These are phyloP conservation scores for Tylopilus rubrobrunneus DNA, from an alignment of 768 basidiomycete species.

Conservation along the genomic window DNA sequence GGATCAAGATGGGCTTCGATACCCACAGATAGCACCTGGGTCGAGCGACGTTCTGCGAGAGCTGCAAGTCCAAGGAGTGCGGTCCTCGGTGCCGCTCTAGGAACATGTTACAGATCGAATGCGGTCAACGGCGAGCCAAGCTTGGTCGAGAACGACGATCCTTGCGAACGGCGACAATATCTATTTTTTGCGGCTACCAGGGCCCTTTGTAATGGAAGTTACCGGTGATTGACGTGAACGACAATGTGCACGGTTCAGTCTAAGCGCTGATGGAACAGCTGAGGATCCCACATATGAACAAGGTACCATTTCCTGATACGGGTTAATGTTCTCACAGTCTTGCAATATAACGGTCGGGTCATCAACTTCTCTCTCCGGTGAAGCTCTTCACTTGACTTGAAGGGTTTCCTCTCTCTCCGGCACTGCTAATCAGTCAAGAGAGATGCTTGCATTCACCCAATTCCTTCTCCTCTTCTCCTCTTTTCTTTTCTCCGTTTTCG, in stretches of 20 bases:
- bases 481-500: conserved; percentile 18
- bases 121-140: not conserved
- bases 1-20: conserved; percentile 1
- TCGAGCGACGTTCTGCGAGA: not conserved
- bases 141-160: conserved; percentile 7
- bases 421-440: conserved; percentile 4
- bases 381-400: conserved; percentile 11
- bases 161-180: not conserved
- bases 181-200: no score
- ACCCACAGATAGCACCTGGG: not conserved
- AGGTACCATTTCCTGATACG: not conserved
- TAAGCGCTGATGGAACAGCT: not conserved
- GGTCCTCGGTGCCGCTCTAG: conserved; percentile 3
- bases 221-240: not conserved
- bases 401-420: conserved; percentile 17
- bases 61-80: not conserved
- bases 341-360: conserved; percentile 13
- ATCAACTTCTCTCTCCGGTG: conserved; percentile 3
- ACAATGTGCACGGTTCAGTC: not conserved
- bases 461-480: conserved; percentile 22
- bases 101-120: not conserved
- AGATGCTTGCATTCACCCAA: conserved; percentile 15
- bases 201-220: not conserved
- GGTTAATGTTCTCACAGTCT: conserved; percentile 17
- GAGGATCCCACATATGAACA: conserved; percentile 7